Conservation (phyloP, 768 basidiomycete genomes). For the Melanogaster broomeanus region DNA sequence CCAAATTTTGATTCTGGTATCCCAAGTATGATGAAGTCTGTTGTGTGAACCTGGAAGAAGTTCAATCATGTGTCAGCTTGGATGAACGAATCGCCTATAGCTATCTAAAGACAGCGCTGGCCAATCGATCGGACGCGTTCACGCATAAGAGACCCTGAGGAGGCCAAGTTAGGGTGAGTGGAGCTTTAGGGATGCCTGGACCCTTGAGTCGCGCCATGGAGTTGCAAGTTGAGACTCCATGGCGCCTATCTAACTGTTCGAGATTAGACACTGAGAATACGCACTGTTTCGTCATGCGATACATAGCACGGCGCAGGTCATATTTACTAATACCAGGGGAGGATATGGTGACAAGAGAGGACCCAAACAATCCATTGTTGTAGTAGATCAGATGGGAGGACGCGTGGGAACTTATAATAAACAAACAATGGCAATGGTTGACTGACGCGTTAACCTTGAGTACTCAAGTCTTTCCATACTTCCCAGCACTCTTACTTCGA, state of each 20-base stretch:
- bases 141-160: background rate
- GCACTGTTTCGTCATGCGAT: background rate
- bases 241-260: background rate
- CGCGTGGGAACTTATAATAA: too few relatives aligned
- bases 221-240: background rate
- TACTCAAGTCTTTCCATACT: too few relatives aligned
- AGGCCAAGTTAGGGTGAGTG: background rate
- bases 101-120: background rate
- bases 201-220: too few relatives aligned
- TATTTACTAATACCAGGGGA: background rate
- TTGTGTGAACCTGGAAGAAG: background rate
- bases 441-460: too few relatives aligned
- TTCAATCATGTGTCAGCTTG: conserved; percentile 8
- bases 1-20: background rate
- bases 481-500: too few relatives aligned
- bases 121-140: background rate
- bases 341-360: too few relatives aligned
- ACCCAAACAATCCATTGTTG: too few relatives aligned
- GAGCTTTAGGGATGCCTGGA: background rate
- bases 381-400: too few relatives aligned
- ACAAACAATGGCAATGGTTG: too few relatives aligned
- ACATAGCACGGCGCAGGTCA: background rate
- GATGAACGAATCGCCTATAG: background rate
- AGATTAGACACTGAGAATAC: background rate
- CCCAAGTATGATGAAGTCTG: conserved; percentile 14